A percentile compares a stretch with the other conserved stretches of the same genome.
Evolutionary conservation across 2,329 filamentous ascomycete genomes (phyloP).

Genomic region (Trichophaea hybrida): DNA sequence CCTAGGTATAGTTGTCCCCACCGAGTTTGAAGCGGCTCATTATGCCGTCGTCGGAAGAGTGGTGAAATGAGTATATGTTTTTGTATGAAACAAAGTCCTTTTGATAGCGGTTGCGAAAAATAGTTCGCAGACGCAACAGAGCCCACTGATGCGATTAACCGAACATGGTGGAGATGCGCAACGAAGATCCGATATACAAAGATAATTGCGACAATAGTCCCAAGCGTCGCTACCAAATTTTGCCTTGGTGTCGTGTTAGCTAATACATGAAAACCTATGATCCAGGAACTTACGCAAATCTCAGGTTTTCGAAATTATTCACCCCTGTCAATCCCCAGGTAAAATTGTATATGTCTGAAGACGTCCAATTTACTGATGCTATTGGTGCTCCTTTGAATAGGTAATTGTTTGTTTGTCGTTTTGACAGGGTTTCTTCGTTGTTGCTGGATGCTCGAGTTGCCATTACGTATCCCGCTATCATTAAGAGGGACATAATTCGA

Average conservation of each 20-base stretch:
- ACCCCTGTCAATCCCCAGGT: constrained; percentile 24
- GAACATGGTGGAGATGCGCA: constrained; percentile 10
- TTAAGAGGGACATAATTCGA: neutral
- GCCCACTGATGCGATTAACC: constrained; percentile 5
- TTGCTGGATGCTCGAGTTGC: neutral
- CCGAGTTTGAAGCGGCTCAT: constrained; percentile 50
- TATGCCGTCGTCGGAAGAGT: constrained; percentile 50
- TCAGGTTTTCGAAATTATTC: constrained; percentile 23
- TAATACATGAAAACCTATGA: neutral
- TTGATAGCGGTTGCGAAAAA: neutral
- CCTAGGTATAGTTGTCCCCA: constrained; percentile 44
- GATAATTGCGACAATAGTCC: constrained; percentile 8
- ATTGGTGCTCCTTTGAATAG: constrained; percentile 18
- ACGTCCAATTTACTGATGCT: constrained; percentile 19
- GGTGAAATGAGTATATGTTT: constrained; percentile 47
- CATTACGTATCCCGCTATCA: neutral
- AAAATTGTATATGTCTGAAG: constrained; percentile 17
- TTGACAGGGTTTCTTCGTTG: neutral
- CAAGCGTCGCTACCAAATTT: neutral
- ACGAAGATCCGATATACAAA: constrained; percentile 18
- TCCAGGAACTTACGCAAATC: constrained; percentile 19
- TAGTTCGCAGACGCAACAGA: neutral
- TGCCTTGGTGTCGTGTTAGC: neutral
- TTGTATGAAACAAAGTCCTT: neutral
- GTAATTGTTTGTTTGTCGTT: neutral